phyloP scores from a whole-genome alignment of 352 stramenopile genomes.

The Salisapilia sapeloensis region DNA sequence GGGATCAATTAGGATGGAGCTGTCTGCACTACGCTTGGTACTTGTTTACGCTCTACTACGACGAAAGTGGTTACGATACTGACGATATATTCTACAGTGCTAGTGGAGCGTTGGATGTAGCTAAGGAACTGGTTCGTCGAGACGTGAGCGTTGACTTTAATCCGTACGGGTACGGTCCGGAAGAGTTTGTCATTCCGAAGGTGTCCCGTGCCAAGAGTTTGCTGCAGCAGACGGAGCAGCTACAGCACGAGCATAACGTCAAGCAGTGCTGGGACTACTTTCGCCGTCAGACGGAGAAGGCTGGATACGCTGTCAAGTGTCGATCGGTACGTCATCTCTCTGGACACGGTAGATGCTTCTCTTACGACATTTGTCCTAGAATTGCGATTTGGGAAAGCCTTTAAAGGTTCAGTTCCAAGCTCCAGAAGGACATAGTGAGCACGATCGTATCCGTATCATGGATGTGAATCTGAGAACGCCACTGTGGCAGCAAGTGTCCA shows the following conservation, averaged over 20 bases:
- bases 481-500: slow-evolving; percentile 73
- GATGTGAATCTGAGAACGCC: slow-evolving; percentile 69
- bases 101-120: slow-evolving; percentile 49
- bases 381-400: slow-evolving; percentile 65
- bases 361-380: slow-evolving; percentile 8
- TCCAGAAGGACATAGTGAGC: slow-evolving; percentile 34
- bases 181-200: slow-evolving; percentile 75
- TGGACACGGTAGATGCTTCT: background rate
- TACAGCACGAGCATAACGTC: slow-evolving; percentile 72
- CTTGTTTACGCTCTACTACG: background rate
- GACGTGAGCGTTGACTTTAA: slow-evolving; percentile 62
- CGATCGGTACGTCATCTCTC: slow-evolving; percentile 22
- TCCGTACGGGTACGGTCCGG: slow-evolving; percentile 67
- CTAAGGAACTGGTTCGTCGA: slow-evolving; percentile 53
- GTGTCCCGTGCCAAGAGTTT: slow-evolving; percentile 64
- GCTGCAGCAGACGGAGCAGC: slow-evolving; percentile 73
- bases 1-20: slow-evolving; percentile 67
- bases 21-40: slow-evolving; percentile 80
- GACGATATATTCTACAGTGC: slow-evolving; percentile 14
- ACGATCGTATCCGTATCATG: slow-evolving; percentile 74
- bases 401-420: slow-evolving; percentile 65
- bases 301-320: slow-evolving; percentile 54
- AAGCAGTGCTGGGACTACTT: slow-evolving; percentile 63
- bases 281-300: slow-evolving; percentile 41
- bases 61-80: background rate